Conservation (phyloP, 2,329 filamentous ascomycete species). For the Ceratocystis eucalypticola region DNA sequence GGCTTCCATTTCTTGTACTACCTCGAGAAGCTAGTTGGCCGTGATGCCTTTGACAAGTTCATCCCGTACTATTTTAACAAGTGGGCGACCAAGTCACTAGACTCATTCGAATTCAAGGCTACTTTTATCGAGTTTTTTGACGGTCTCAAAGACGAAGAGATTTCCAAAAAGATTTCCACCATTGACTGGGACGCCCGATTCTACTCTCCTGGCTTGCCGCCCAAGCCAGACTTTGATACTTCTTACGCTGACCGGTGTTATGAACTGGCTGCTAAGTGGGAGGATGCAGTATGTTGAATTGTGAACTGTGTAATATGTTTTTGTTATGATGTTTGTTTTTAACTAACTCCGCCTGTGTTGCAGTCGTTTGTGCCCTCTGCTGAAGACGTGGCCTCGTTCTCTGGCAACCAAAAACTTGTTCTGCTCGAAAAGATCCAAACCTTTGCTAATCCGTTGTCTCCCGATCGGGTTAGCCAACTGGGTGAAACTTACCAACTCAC, state of each 20-base stretch:
- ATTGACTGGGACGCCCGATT: constrained; percentile 88
- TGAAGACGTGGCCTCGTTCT: constrained; percentile 59
- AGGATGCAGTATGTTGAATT: constrained; percentile 39
- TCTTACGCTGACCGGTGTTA: constrained; percentile 77
- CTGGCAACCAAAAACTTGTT: constrained; percentile 78
- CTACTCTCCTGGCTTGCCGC: constrained; percentile 75
- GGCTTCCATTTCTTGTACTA: constrained; percentile 90
- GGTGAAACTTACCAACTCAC: constrained; percentile 61
- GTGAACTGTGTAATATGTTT: constrained; percentile 11
- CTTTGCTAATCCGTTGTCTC: constrained; percentile 48
- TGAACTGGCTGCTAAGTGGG: constrained; percentile 68
- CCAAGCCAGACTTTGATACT: constrained; percentile 84
- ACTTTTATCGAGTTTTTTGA: constrained; percentile 78
- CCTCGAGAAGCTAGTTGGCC: constrained; percentile 72
- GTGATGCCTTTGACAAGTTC: constrained; percentile 83
- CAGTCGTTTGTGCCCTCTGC: constrained; percentile 49
- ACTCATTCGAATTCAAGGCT: constrained; percentile 87
- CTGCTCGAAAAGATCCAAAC: constrained; percentile 71
- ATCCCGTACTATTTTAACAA: constrained; percentile 88
- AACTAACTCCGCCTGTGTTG: constrained; percentile 1
- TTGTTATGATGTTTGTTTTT: constrained; percentile 10
- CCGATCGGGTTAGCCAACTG: constrained; percentile 55
- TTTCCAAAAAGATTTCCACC: constrained; percentile 49
- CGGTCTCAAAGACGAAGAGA: constrained; percentile 45
- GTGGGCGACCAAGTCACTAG: constrained; percentile 74